Base-by-base conservation (phyloP, 306 rosid species). In the Cucumis cinereus region DNA sequence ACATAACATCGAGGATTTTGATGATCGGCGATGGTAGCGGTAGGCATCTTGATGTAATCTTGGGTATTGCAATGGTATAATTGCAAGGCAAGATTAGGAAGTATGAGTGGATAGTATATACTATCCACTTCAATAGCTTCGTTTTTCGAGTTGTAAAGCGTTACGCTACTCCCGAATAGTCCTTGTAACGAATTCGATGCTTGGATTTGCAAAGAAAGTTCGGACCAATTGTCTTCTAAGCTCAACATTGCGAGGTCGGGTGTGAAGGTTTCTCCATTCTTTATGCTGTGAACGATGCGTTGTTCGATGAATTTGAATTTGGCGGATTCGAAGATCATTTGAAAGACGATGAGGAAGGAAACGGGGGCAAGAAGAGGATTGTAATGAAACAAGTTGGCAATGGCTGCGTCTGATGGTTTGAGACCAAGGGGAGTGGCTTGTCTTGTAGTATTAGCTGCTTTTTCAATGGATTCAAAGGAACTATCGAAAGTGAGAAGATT, bases 271-370 rank as follows among this genome's bases (percentile, higher is more conserved):
- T 23, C 15, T 49, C 47, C 16, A 10, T 49, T 4, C 1, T 1
- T 13, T 16, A 72, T 3, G 23, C 59, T 50, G 3, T 15, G 28
- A n/a, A 20, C 41, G 9, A 72, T 22, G 14, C 15, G 1, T 26
- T 72, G 76, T 40, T 72, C 76, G 15, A 72, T 50, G 26, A 49
- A 49, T 15, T 22, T 72, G 60, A 72, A 72, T 57, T 50, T 72
- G 20, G 76, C 17, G 1, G 76, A 43, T 47, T 72, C 76, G 17
- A 14, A 12, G 13, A 50, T 7, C 61, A 28, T 72, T 50, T 72
- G 76, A 72, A 50, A 49, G 9, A 72, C 16, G 4, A 47, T 16
- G 8, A 50, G 38, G 8, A 72, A 23, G 0, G 59, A 72, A 0
- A 2, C 43, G 1, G 76, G 5, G 7, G 52, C 52, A 0, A 49